Base-by-base conservation (phyloP, 2,329 filamentous ascomycete genomes). In the Macrophomina pseudophaseolina region DNA sequence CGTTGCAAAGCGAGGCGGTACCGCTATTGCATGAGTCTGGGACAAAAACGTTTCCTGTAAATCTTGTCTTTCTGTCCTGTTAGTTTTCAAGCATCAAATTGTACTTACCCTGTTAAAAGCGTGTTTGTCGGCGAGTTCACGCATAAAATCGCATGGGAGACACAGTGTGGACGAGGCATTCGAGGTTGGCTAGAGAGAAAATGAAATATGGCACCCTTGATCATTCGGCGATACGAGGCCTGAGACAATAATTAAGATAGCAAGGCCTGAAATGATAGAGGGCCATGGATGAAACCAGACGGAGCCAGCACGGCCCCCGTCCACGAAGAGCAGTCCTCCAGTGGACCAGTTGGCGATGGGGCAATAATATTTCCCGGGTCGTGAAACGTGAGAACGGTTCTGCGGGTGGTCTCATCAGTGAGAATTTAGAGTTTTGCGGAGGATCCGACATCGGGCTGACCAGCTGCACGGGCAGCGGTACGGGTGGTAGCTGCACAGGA, bases 21-120 rank as follows among this genome's bases (percentile, higher is more conserved):
- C 54, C 38, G 54, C 54, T 30, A 9, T 44, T 58, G 54, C 35
- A 44, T 58, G 18, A 58, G 54, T 44, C 23, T 8, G 38, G n/a
- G 32, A 12, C 23, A 14, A 18, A 18, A 16, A 11, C 11, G 12
- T 42, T 58, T 12, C 11, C 11, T 44, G 38, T 14, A 8, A 18
- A 30, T 14, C n/a, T 30, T 44, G 7, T 30, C 23, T 44, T 42
- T 30, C 23, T 18, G 18, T 18, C 23, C 11, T 58, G 35, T 58
- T n/a, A 58, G 54, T 44, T 32, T 28, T 30, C 30, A 28, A 11
- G 7, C 23, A n/a, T 28, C 23, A 4, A 44, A n/a, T 58, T 58
- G 23, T 12, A n/a, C 23, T 28, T 35, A 40, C 11, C 9, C 35
- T 44, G 28, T 46, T 12, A 48, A 48, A 44, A 33, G 40, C 54